Base-by-base conservation (phyloP, 208 protist species). In the Leishmania mexicana region DNA sequence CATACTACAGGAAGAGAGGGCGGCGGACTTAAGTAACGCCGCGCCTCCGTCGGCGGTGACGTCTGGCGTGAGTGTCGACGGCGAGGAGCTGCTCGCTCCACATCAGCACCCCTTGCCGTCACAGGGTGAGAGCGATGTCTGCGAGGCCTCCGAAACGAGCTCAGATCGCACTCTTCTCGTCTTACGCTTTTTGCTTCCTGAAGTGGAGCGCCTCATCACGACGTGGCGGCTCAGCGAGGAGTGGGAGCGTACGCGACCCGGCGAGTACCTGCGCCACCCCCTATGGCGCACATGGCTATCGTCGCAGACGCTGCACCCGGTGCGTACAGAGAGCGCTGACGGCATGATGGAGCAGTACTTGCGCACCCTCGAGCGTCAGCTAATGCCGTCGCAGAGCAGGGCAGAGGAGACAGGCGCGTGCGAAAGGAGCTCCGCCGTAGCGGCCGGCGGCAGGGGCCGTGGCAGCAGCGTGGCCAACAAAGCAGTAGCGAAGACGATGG, bases 171-270 rank as follows among this genome's bases (percentile, higher is more conserved):
- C 62, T 1, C 51, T 83, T 38, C 51, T 91, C 17, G 70, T 81
- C 10, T 38, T 94, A 13, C 81, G 88, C 54, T 92, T 92, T 76
- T 74, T 78, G 13, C 87, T 86, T 11, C 75, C 81, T 28, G 90
- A 94, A 62, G 90, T 94, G 75, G 81, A 83, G 57, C 80, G 86
- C 8, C 81, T 94, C 45, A 88, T 94, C 76, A 84, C 81, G 38
- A 76, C 83, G 51, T 94, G 90, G 90, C 64, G 88, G 21, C 83
- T 83, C 19, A 94, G 90, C 80, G 76, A 83, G 64, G 88, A 92
- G 57, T 83, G 78, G 76, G 90, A 92, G 81, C 67, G 58, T 7
- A 40, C 62, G 11, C 80, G 79, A 58, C 68, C 74, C 3, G 78
- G 75, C 58, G 53, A 72, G n/a, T 94, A 94, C 75, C 62, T 86